Evolutionary conservation across 257 asterid genomes (phyloP).

Genomic region (Avicennia marina): DNA sequence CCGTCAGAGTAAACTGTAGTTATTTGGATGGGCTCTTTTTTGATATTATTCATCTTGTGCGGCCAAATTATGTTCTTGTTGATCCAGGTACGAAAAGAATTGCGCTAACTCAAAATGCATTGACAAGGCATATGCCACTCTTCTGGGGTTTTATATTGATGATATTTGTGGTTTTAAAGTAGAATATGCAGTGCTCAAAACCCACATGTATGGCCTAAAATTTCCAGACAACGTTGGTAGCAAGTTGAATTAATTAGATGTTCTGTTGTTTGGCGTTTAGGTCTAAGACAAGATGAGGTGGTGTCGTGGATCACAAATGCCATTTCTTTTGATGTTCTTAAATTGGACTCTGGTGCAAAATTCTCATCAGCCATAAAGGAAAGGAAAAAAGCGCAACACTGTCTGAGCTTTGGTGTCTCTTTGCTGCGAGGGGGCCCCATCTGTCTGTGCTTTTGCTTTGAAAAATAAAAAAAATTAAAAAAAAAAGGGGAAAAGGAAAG

Average conservation of each 20-base stretch:
- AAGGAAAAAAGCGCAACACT: conserved; percentile 20
- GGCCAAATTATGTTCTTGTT: too few species aligned
- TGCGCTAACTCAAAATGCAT: too few species aligned
- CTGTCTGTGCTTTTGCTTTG: conserved; percentile 28
- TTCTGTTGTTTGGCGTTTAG: background rate
- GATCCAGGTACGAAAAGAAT: too few species aligned
- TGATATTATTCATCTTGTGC: too few species aligned
- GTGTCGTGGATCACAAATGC: background rate
- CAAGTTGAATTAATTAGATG: background rate
- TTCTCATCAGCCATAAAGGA: background rate
- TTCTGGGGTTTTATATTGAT: background rate
- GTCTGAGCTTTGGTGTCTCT: conserved; percentile 31
- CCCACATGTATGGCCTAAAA: background rate
- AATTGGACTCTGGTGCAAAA: conserved; percentile 2
- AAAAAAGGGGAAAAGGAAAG: too few species aligned
- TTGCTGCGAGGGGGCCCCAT: conserved; percentile 29
- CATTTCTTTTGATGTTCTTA: background rate
- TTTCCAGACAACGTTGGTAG: background rate
- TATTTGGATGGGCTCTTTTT: too few species aligned
- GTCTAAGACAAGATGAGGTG: background rate
- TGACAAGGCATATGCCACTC: too few species aligned
- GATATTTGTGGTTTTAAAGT: background rate
- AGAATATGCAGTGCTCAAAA: background rate
- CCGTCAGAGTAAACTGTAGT: too few species aligned
- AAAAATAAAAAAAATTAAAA: too few species aligned